Conservation (phyloP, 345 rosid species). For the Citrus inodora region DNA sequence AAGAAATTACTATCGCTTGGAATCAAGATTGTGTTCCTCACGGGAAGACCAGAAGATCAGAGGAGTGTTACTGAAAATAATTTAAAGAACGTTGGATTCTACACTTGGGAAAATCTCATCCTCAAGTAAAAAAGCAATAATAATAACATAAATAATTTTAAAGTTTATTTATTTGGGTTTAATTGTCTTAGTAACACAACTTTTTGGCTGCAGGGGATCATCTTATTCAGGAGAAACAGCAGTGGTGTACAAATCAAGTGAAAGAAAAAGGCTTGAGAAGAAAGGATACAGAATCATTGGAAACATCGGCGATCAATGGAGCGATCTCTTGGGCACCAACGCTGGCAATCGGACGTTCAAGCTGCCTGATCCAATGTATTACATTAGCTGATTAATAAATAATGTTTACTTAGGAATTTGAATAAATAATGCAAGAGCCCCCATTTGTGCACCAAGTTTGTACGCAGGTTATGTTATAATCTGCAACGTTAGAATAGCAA, state of each 20-base stretch:
- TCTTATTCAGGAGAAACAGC: conserved; percentile 26
- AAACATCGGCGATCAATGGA: conserved; percentile 52
- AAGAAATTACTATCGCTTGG: conserved; percentile 25
- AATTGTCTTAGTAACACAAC: too few species aligned
- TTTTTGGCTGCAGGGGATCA: conserved; percentile 19
- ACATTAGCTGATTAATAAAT: conserved; percentile 19
- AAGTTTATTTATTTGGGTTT: neutral
- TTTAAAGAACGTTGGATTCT: conserved; percentile 34
- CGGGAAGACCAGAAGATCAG: conserved; percentile 35
- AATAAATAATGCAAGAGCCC: neutral
- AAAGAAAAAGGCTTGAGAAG: conserved; percentile 25
- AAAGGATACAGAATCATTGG: conserved; percentile 41
- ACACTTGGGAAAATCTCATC: conserved; percentile 40
- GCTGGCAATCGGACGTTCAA: conserved; percentile 40
- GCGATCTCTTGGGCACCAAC: conserved; percentile 29
- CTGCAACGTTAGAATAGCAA: too few species aligned
- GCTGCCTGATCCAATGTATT: conserved; percentile 46
- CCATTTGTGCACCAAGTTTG: neutral
- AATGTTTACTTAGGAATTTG: neutral
- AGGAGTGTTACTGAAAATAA: conserved; percentile 23
- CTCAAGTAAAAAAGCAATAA: conserved; percentile 32
- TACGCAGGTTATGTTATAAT: neutral
- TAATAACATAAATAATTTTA: neutral
- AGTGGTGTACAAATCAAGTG: conserved; percentile 29
- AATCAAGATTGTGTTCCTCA: conserved; percentile 36